A percentile compares a stretch with the other conserved stretches of the same genome.
These are phyloP conservation scores for Pseudogymnoascus sp. DNA, from an alignment of 2,329 filamentous ascomycete genomes.

Conservation along the genomic window DNA sequence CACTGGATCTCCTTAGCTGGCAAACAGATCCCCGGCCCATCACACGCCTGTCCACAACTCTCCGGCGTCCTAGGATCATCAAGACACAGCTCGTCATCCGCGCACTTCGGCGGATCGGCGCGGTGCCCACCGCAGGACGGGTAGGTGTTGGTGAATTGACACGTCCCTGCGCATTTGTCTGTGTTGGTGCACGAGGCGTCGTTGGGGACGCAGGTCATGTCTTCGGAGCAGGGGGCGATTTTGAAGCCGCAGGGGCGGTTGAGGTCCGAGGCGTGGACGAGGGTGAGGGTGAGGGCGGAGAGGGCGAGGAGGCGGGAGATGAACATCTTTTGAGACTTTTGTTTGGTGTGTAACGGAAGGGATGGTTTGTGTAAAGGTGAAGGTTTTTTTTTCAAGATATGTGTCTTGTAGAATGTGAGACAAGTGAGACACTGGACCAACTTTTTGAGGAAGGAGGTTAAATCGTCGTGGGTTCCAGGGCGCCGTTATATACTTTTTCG, in stretches of 20 bases:
- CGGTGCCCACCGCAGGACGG: neutral
- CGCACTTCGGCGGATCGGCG: neutral
- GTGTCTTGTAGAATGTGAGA: neutral
- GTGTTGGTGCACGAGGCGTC: constrained; percentile 30
- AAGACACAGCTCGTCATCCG: neutral
- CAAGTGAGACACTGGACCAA: neutral
- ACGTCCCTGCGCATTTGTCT: neutral
- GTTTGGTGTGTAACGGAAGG: no score
- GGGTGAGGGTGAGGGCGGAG: neutral
- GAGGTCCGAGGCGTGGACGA: neutral
- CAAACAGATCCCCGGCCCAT: neutral
- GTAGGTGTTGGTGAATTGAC: neutral
- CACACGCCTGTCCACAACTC: neutral
- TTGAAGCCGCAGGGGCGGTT: constrained; percentile 26
- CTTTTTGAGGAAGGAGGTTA: neutral
- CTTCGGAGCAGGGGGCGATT: constrained; percentile 41
- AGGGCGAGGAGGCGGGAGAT: neutral
- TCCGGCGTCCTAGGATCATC: neutral
- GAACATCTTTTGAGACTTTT: no score
- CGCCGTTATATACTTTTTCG: neutral
- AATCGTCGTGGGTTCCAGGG: neutral
- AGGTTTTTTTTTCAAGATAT: no score
- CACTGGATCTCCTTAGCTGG: neutral
- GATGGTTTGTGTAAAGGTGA: no score
- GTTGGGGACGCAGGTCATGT: constrained; percentile 44